Evolutionary conservation across 768 basidiomycete genomes (phyloP).

Genomic region (Cystofilobasidium bisporidii): DNA sequence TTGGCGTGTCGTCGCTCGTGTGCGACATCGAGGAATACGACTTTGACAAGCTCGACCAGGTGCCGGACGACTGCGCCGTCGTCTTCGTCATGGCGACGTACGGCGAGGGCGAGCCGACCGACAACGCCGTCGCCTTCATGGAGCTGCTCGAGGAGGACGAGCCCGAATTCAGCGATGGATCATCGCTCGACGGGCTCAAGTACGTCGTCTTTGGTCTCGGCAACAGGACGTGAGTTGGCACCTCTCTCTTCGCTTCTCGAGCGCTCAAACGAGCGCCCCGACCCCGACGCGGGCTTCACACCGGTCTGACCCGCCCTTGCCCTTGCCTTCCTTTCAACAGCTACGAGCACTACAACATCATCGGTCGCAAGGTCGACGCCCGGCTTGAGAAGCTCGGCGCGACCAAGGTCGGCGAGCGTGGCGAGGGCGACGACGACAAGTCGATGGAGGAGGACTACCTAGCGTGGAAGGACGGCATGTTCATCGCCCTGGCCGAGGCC

Average conservation of each 20-base stretch:
- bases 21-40: slow-evolving; percentile 99
- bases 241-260: background rate
- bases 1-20: slow-evolving; percentile 86
- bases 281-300: too few species aligned
- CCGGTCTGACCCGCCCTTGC: background rate
- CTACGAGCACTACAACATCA: slow-evolving; percentile 93
- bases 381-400: slow-evolving; percentile 70
- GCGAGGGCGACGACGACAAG: slow-evolving; percentile 98
- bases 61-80: slow-evolving; percentile 76
- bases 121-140: slow-evolving; percentile 90
- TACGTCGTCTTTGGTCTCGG: slow-evolving; percentile 93
- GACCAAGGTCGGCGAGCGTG: slow-evolving; percentile 70
- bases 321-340: slow-evolving; percentile 53
- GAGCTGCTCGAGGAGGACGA: slow-evolving; percentile 79
- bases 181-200: slow-evolving; percentile 66
- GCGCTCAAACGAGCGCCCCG: background rate
- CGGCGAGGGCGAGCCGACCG: slow-evolving; percentile 96
- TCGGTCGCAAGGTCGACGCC: slow-evolving; percentile 67
- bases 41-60: slow-evolving; percentile 85
- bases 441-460: slow-evolving; percentile 99
- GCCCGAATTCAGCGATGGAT: slow-evolving; percentile 66
- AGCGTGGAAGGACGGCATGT: slow-evolving; percentile 98
- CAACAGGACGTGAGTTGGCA: slow-evolving; percentile 36
- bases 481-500: slow-evolving; percentile 71
- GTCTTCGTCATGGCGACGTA: slow-evolving; percentile 98